A percentile compares a stretch with the other conserved stretches of the same genome.
Evolutionary conservation across 2,329 filamentous ascomycete species (phyloP).

Genomic region (Pseudocercospora fuligena): DNA sequence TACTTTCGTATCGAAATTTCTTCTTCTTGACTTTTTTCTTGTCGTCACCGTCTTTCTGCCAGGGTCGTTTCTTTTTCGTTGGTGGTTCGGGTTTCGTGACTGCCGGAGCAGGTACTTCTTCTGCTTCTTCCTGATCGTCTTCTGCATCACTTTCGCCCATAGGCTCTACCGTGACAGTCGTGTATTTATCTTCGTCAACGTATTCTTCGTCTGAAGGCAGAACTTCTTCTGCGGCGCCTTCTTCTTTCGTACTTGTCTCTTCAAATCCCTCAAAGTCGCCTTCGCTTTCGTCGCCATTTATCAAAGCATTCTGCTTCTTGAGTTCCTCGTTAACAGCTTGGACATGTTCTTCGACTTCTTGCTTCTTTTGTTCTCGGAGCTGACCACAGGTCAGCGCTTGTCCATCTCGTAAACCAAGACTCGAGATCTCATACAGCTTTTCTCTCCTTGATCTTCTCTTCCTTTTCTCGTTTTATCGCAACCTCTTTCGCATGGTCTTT

Average conservation of each 20-base stretch:
- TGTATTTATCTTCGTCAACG: slow-evolving; percentile 93
- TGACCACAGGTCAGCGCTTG: slow-evolving; percentile 45
- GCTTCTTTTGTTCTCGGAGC: slow-evolving; percentile 81
- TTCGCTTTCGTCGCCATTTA: slow-evolving; percentile 32
- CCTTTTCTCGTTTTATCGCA: slow-evolving; percentile 74
- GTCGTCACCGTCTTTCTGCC: slow-evolving; percentile 57
- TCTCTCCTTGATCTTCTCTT: slow-evolving; percentile 75
- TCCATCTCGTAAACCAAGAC: not conserved
- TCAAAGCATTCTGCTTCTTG: slow-evolving; percentile 57
- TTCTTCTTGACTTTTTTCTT: slow-evolving; percentile 71
- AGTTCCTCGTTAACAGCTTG: slow-evolving; percentile 74
- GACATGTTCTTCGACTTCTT: slow-evolving; percentile 82
- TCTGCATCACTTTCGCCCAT: slow-evolving; percentile 62
- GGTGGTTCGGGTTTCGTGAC: slow-evolving; percentile 31
- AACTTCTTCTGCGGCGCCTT: slow-evolving; percentile 26
- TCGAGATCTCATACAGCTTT: slow-evolving; percentile 67
- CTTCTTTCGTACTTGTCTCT: slow-evolving; percentile 13
- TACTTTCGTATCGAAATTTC: slow-evolving; percentile 93
- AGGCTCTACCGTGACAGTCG: slow-evolving; percentile 90
- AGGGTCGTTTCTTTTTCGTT: slow-evolving; percentile 47
- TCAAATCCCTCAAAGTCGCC: slow-evolving; percentile 35
- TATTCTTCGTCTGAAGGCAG: slow-evolving; percentile 75
- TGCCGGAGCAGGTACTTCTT: slow-evolving; percentile 27
- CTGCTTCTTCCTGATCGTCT: slow-evolving; percentile 28
- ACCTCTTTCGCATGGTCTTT: slow-evolving; percentile 84